Base-by-base conservation (phyloP, 2,329 filamentous ascomycete genomes). In the Ilyonectria mors-panacis region DNA sequence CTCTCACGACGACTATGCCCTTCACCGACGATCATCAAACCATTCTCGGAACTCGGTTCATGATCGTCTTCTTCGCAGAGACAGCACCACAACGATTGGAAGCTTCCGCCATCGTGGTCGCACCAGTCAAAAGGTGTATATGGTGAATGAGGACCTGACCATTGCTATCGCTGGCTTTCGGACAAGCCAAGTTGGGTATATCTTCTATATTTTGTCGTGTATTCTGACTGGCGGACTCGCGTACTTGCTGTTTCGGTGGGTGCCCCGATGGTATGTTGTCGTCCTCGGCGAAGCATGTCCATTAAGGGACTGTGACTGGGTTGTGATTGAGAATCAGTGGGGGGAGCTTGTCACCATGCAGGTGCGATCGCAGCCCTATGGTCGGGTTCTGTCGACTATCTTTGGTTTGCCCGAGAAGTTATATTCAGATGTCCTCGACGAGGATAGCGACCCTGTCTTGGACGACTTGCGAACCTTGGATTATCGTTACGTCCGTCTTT, bases 291-390 rank as follows among this genome's bases (percentile, higher is more conserved):
- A 84, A 59, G 83, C 90, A 6, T 89, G 88, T 17, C 85, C 93
- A 2, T 84, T 99, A 33, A 86, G 87, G 60, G 89, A 93, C 61
- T 96, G 94, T 76, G 87, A 93, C 66, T 99, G 97, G 96, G 92
- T 97, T 48, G 95, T 97, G 30, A 89, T 98, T 70, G 96, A 98
- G 87, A 98, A 99, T 76, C 94, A 98, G 86, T 98, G 96, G 95
- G 93, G 93, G 56, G 95, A 98, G 80, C 93, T 98, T 80, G 86
- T 88, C 13, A 88, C 96, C n/a, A 88, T 97, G 75, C 78, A 90
- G 56, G 86, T 98, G 13, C 85, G 86, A 42, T 81, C 80, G 17
- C 83, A 83, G 62, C 77, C 80, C 21, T 90, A 88, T 78, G 88
- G 85, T 55, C 88, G 85, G 65, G 84, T 85, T 4, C 77, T 89